A percentile compares a stretch with the other conserved stretches of the same genome.
Evolutionary conservation across 169 alveolate species (phyloP).

Genomic region (Blepharisma undulans): DNA sequence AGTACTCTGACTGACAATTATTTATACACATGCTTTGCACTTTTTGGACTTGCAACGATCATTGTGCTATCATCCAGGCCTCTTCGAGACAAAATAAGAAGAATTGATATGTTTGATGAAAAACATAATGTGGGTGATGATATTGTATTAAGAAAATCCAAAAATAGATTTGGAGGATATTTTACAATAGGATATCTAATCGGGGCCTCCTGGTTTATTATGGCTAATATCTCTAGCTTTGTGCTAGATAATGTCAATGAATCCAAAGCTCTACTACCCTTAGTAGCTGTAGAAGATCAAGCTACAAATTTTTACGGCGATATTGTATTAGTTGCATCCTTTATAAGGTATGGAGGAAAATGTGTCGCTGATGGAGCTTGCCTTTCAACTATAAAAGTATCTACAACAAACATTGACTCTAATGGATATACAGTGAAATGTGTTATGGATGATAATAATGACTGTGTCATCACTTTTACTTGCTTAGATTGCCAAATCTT

Average conservation of each 20-base stretch:
- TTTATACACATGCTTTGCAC: background rate
- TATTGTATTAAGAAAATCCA: background rate
- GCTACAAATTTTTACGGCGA: background rate
- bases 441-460: background rate
- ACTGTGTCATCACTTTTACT: background rate
- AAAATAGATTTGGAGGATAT: slow-evolving; percentile 12
- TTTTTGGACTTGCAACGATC: background rate
- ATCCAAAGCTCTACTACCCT: background rate
- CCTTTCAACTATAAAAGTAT: background rate
- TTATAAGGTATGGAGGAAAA: slow-evolving; percentile 3
- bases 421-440: background rate
- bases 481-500: background rate
- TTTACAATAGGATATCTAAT: background rate
- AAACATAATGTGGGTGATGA: background rate
- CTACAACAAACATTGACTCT: background rate
- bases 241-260: background rate
- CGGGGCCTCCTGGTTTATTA: background rate
- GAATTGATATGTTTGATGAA: background rate
- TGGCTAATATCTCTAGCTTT: background rate
- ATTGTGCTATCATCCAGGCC: background rate
- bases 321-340: background rate
- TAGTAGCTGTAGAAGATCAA: background rate
- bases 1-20: no score
- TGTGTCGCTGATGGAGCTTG: background rate
- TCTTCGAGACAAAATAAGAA: background rate